These are phyloP conservation scores for Tetracladium maxilliforme DNA, from an alignment of 2,329 filamentous ascomycete species.

Conservation along the genomic window DNA sequence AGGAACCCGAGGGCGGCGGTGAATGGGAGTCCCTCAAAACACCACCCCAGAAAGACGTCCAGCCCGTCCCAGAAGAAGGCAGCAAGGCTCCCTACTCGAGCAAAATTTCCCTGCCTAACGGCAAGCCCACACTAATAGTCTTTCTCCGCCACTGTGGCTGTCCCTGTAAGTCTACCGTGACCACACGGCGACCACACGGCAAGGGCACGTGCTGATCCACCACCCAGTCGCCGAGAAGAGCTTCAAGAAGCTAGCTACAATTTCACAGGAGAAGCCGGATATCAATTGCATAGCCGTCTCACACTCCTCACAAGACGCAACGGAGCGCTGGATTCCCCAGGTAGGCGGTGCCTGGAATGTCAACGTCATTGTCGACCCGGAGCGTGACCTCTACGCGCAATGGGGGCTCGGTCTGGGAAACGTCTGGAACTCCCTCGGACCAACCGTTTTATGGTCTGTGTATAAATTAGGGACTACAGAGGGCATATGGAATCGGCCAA, in stretches of 20 bases:
- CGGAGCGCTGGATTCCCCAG: constrained; percentile 39
- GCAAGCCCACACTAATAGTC: constrained; percentile 43
- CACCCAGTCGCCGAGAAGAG: constrained; percentile 51
- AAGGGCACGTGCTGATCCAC: background rate
- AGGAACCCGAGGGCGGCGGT: too few relatives aligned
- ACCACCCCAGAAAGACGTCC: constrained; percentile 24
- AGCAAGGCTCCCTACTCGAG: constrained; percentile 37
- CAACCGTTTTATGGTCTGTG: constrained; percentile 38
- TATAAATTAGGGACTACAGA: constrained; percentile 44
- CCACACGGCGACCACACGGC: background rate
- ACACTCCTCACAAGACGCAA: constrained; percentile 36
- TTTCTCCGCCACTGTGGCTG: constrained; percentile 64
- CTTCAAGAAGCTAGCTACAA: constrained; percentile 35
- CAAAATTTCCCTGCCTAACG: constrained; percentile 33
- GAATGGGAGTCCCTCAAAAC: constrained; percentile 26
- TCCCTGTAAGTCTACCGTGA: constrained; percentile 38
- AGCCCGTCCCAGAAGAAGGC: constrained; percentile 34
- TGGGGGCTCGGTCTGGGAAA: constrained; percentile 51
- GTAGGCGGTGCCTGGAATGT: constrained; percentile 42
- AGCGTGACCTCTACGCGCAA: constrained; percentile 42
- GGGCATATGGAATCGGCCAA: constrained; percentile 50
- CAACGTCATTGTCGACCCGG: constrained; percentile 42
- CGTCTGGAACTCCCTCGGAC: constrained; percentile 48
- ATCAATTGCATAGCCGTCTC: constrained; percentile 47
- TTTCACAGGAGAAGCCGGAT: constrained; percentile 31